phyloP scores from a whole-genome alignment of 768 basidiomycete species.

The Mycena rebaudengoi region DNA sequence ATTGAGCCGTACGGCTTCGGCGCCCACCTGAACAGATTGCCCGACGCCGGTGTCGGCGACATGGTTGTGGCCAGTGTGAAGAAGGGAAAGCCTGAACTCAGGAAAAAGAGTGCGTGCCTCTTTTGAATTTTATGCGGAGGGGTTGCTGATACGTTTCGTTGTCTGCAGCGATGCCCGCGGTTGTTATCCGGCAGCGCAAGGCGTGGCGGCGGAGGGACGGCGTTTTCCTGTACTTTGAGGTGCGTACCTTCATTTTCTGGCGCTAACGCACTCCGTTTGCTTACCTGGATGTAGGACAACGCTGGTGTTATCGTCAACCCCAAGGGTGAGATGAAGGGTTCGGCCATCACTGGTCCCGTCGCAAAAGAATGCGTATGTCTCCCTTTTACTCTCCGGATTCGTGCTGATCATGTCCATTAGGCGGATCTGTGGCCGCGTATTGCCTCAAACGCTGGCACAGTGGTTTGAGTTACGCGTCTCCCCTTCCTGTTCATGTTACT shows the following conservation, averaged over 20 bases:
- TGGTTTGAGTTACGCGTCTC: constrained; percentile 77
- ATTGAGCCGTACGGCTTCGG: constrained; percentile 97
- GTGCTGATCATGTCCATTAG: constrained; percentile 44
- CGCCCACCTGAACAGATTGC: constrained; percentile 95
- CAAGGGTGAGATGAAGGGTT: constrained; percentile 99
- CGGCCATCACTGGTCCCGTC: constrained; percentile 94
- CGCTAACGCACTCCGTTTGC: not conserved
- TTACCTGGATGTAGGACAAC: constrained; percentile 68
- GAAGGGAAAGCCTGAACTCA: constrained; percentile 99
- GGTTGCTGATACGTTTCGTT: not conserved
- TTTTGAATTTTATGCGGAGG: not conserved
- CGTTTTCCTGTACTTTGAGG: constrained; percentile 99
- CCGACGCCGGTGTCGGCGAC: constrained; percentile 94
- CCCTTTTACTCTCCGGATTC: not conserved
- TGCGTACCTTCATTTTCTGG: constrained; percentile 37
- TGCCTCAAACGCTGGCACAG: constrained; percentile 97
- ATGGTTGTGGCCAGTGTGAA: constrained; percentile 98
- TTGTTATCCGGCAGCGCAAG: constrained; percentile 97
- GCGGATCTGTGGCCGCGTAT: constrained; percentile 99
- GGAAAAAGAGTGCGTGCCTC: constrained; percentile 92
- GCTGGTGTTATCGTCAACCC: constrained; percentile 98
- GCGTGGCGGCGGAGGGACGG: constrained; percentile 98
- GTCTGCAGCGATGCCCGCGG: constrained; percentile 89
- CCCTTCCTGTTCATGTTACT: constrained; percentile 1
- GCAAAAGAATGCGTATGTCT: constrained; percentile 97